phyloP scores from a whole-genome alignment of 371 early-diverging fungal genomes.

The Mucor sp. region DNA sequence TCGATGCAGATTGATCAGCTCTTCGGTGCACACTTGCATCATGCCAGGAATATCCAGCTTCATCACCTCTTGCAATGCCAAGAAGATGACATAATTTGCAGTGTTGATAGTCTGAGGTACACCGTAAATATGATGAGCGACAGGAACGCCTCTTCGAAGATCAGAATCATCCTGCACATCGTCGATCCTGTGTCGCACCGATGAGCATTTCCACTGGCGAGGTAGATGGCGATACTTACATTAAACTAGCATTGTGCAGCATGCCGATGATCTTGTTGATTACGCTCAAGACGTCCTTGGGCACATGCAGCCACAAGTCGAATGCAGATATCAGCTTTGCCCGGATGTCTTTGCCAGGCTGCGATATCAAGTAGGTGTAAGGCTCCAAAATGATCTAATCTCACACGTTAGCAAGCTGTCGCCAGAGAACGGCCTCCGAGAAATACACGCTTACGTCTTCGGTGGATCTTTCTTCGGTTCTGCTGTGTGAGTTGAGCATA shows the following conservation, averaged over 20 bases:
- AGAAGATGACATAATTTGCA: slow-evolving; percentile 94
- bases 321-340: slow-evolving; percentile 88
- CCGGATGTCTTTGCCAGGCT: slow-evolving; percentile 93
- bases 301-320: slow-evolving; percentile 84
- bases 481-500: slow-evolving; percentile 6
- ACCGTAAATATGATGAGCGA: slow-evolving; percentile 95
- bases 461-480: not conserved
- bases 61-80: slow-evolving; percentile 80
- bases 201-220: no score
- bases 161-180: slow-evolving; percentile 95
- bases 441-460: slow-evolving; percentile 3
- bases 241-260: slow-evolving; percentile 92
- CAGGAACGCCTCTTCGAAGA: slow-evolving; percentile 90
- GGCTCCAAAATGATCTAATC: slow-evolving; percentile 75
- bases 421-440: not conserved
- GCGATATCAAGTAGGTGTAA: slow-evolving; percentile 73
- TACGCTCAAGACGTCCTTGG: slow-evolving; percentile 58
- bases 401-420: not conserved
- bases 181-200: slow-evolving; percentile 20
- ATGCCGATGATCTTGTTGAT: slow-evolving; percentile 88
- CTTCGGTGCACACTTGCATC: slow-evolving; percentile 87
- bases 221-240: slow-evolving; percentile 54
- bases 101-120: slow-evolving; percentile 91
- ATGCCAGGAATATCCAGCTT: slow-evolving; percentile 68
- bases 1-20: slow-evolving; percentile 86